A percentile compares a stretch with the other conserved stretches of the same genome.
phyloP scores from a whole-genome alignment of 2,329 filamentous ascomycete genomes.

The Elsinoe perseae region DNA sequence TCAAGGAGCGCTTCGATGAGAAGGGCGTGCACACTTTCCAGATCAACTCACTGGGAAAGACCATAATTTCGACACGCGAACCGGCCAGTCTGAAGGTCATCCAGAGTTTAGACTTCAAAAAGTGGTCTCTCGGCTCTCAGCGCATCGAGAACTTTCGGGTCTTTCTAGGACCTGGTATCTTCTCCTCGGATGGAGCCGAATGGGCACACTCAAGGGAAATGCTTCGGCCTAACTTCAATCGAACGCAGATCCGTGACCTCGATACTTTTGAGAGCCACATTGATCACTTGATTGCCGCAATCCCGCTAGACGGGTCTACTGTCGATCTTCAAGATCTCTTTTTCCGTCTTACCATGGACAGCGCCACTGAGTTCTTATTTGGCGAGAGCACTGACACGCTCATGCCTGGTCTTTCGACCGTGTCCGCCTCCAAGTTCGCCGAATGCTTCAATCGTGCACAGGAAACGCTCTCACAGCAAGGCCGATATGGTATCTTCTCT shows the following conservation, averaged over 20 bases:
- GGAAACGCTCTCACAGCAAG: conserved; percentile 22
- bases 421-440: conserved; percentile 24
- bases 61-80: conserved; percentile 37
- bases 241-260: conserved; percentile 47
- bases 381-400: conserved; percentile 37
- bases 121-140: conserved; percentile 35
- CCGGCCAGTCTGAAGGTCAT: conserved; percentile 44
- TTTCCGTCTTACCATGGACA: conserved; percentile 57
- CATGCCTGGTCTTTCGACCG: neutral
- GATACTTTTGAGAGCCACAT: conserved; percentile 55
- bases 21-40: conserved; percentile 34
- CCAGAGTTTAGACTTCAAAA: conserved; percentile 40
- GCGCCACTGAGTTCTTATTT: conserved; percentile 59
- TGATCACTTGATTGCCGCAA: conserved; percentile 48
- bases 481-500: conserved; percentile 13
- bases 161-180: conserved; percentile 36
- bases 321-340: conserved; percentile 57
- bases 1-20: conserved; percentile 4
- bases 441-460: conserved; percentile 28
- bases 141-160: conserved; percentile 33
- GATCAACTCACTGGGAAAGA: conserved; percentile 26
- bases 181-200: conserved; percentile 39
- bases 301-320: conserved; percentile 47
- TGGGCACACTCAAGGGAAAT: conserved; percentile 36
- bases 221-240: conserved; percentile 48